A percentile compares a stretch with the other conserved stretches of the same genome.
Conservation (phyloP, 1,139 yeast species). For the Hanseniaspora gamundiae region DNA sequence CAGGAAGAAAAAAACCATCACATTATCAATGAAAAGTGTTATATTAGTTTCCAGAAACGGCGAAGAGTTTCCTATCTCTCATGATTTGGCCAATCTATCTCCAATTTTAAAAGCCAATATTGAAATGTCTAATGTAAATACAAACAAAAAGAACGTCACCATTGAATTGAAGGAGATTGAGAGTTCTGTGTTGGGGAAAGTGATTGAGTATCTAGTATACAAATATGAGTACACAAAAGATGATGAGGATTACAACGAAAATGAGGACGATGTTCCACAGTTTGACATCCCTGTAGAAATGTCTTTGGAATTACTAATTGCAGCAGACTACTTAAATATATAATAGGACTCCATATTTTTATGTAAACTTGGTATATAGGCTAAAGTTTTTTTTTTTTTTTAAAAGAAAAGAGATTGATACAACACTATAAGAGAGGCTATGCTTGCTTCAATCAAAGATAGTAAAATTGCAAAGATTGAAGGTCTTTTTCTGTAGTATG, state of each 20-base stretch:
- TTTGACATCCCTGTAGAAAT: conserved; percentile 88
- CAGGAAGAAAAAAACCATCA: not conserved
- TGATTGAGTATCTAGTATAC: conserved; percentile 78
- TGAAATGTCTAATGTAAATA: conserved; percentile 12
- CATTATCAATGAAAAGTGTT: conserved; percentile 32
- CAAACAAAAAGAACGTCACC: not conserved
- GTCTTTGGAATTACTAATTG: conserved; percentile 81
- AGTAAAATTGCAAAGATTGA: not conserved
- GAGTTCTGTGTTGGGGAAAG: conserved; percentile 47
- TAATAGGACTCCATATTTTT: conserved; percentile 8
- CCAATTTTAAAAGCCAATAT: conserved; percentile 68
- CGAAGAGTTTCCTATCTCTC: conserved; percentile 47
- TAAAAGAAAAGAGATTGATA: too few relatives aligned
- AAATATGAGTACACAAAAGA: conserved; percentile 44
- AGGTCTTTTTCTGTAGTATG: not conserved
- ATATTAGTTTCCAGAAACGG: conserved; percentile 70
- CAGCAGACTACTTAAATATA: conserved; percentile 74
- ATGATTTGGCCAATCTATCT: conserved; percentile 75
- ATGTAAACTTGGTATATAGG: not conserved
- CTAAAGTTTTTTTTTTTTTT: too few relatives aligned
- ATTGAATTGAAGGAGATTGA: conserved; percentile 2
- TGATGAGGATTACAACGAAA: conserved; percentile 31
- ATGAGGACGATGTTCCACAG: conserved; percentile 55
- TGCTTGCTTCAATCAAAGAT: too few relatives aligned
- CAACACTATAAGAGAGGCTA: too few relatives aligned